Base-by-base conservation (phyloP, 225 moss, liverwort and hornwort species). In the Takakia lepidozioides region DNA sequence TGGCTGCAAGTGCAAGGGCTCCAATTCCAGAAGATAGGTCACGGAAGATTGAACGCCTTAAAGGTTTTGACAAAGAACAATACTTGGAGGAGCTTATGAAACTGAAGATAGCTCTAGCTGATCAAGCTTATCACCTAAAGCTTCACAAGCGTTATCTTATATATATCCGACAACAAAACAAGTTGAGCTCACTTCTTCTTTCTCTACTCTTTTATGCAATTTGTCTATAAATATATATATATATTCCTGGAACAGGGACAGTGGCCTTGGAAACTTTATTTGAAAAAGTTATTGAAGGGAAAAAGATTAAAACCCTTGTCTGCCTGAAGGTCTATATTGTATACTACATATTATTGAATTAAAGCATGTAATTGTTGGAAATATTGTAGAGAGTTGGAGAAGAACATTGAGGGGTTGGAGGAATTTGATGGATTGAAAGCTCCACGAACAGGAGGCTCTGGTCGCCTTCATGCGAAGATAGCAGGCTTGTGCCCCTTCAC, bases 1-100 rank as follows among this genome's bases (percentile, higher is more conserved):
- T n/a, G n/a, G n/a, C n/a, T n/a, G n/a, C n/a, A n/a, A n/a, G n/a
- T n/a, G n/a, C n/a, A n/a, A n/a, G n/a, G n/a, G n/a, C n/a, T n/a
- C n/a, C n/a, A n/a, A n/a, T n/a, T n/a, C n/a, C n/a, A n/a, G n/a
- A n/a, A n/a, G n/a, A n/a, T n/a, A n/a, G n/a, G n/a, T n/a, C n/a
- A n/a, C n/a, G n/a, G n/a, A n/a, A n/a, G n/a, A n/a, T n/a, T n/a
- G n/a, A n/a, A n/a, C n/a, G n/a, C n/a, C n/a, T n/a, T n/a, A n/a
- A n/a, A n/a, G n/a, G n/a, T n/a, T n/a, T n/a, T n/a, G 76, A 81
- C 18, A 72, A 81, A 37, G 81, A 81, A 0, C 58, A 74, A 4
- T 53, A 75, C 24, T 58, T 81, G 32, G 69, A 81, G 25, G 81
- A 81, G 2, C 51, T 81, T 36, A 42, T 72, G 27, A 51, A 59